Conservation (phyloP, 805 yeast genomes). For the Henningerozyma blattae region DNA sequence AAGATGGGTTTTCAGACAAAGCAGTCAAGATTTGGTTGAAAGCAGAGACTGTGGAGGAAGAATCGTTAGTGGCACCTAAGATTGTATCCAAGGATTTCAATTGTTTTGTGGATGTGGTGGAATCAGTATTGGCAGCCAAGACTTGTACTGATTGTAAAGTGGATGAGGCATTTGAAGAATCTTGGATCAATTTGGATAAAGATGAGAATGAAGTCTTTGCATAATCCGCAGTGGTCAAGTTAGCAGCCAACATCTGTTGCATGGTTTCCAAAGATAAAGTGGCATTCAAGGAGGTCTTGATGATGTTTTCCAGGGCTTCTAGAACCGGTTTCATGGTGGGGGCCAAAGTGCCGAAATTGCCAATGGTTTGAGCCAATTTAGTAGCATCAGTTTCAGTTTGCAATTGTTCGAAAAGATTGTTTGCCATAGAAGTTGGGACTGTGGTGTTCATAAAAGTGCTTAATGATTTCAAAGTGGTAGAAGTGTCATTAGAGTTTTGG, state of each 20-base stretch:
- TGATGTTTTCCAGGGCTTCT: conserved; percentile 10
- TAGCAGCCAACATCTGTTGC: conserved; percentile 8
- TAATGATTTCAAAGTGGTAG: conserved; percentile 14
- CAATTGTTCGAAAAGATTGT: conserved; percentile 10
- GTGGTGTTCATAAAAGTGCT: conserved; percentile 12
- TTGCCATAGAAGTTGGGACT: conserved; percentile 9
- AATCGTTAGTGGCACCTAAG: conserved; percentile 12
- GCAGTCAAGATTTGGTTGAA: conserved; percentile 6
- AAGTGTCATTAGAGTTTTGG: conserved; percentile 10
- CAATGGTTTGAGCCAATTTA: conserved; percentile 7
- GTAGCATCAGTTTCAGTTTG: conserved; percentile 1
- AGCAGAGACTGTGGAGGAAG: conserved; percentile 9
- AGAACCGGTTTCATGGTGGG: conserved; percentile 10
- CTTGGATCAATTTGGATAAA: conserved; percentile 8
- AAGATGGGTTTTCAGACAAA: conserved; percentile 6
- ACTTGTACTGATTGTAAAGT: conserved; percentile 11
- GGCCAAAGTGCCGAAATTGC: conserved; percentile 5
- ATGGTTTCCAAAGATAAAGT: conserved; percentile 10
- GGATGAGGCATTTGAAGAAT: conserved; percentile 11
- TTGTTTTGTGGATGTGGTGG: conserved; percentile 15
- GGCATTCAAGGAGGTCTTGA: conserved; percentile 9
- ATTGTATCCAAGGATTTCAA: conserved; percentile 13
- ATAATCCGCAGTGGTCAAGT: conserved; percentile 12
- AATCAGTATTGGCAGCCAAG: conserved; percentile 10
- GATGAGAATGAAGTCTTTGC: conserved; percentile 14